phyloP scores from a whole-genome alignment of 768 basidiomycete species.

The Trametes gibbosa region DNA sequence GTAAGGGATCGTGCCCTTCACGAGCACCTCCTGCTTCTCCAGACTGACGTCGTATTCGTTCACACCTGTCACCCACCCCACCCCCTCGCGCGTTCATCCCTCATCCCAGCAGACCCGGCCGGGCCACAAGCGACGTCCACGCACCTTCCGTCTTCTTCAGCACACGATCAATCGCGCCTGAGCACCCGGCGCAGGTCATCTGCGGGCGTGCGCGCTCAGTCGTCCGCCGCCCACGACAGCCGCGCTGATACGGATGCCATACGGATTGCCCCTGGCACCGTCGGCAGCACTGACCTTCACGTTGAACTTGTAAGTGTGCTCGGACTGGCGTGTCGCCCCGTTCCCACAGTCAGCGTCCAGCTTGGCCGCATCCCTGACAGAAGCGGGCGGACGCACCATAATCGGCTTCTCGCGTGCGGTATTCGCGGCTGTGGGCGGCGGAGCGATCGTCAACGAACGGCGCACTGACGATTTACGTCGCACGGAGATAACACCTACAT shows the following conservation, averaged over 20 bases:
- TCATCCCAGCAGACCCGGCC: not conserved
- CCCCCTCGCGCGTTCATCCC: not conserved
- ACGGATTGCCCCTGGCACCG: too few relatives aligned
- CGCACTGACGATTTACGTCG: not conserved
- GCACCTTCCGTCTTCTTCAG: constrained; percentile 59
- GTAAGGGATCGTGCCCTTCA: constrained; percentile 58
- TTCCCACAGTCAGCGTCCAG: not conserved
- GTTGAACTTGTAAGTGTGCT: constrained; percentile 69
- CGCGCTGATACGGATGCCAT: too few relatives aligned
- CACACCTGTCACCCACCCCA: too few relatives aligned
- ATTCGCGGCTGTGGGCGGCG: not conserved
- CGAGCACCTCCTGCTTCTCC: constrained; percentile 69
- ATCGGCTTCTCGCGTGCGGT: not conserved
- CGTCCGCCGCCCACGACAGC: not conserved
- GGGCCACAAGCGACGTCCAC: not conserved
- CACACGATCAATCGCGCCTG: constrained; percentile 74
- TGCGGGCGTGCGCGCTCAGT: constrained; percentile 27
- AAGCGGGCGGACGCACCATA: constrained; percentile 17
- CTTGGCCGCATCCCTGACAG: not conserved
- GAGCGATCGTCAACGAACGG: not conserved
- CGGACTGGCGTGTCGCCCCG: constrained; percentile 22
- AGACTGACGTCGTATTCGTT: constrained; percentile 58
- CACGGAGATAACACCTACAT: not conserved
- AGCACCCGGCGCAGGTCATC: constrained; percentile 91
- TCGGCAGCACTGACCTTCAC: constrained; percentile 58